phyloP scores from a whole-genome alignment of 73 alveolate genomes.

The Tetrahymena borealis region DNA sequence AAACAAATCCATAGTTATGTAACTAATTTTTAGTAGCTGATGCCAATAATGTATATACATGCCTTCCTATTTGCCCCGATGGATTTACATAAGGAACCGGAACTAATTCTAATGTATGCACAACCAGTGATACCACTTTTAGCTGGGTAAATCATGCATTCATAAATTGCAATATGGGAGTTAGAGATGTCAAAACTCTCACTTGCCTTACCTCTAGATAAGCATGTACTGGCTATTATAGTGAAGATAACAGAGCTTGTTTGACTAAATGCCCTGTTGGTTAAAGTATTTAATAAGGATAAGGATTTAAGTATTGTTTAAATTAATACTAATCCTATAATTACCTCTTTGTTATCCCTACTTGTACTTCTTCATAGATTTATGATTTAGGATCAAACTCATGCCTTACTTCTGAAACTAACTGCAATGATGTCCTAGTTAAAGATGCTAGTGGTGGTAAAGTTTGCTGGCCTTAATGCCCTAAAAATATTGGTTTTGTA shows the following conservation, averaged over 20 bases:
- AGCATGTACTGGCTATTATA: not conserved
- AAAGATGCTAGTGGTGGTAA: not conserved
- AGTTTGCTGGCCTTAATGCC: not conserved
- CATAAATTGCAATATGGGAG: not conserved
- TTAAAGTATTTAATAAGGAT: not conserved
- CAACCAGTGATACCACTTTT: not conserved
- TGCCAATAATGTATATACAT: not conserved
- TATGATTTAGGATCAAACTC: not conserved
- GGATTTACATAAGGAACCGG: not conserved
- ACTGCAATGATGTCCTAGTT: not conserved
- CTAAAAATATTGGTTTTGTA: not conserved
- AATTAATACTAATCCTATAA: not conserved
- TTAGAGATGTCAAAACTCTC: not conserved
- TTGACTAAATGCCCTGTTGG: not conserved
- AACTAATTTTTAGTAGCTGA: not conserved
- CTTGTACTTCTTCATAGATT: not conserved
- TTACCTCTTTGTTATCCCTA: not conserved
- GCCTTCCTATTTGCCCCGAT: not conserved
- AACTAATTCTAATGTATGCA: not conserved
- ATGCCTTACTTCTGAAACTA: not conserved
- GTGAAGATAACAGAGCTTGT: not conserved
- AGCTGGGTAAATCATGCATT: not conserved
- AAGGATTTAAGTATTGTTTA: not conserved
- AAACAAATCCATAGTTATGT: too few relatives aligned
- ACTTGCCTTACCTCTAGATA: not conserved